Evolutionary conservation across 148 eudicot genomes (phyloP).

Genomic region (Camellia japonica): DNA sequence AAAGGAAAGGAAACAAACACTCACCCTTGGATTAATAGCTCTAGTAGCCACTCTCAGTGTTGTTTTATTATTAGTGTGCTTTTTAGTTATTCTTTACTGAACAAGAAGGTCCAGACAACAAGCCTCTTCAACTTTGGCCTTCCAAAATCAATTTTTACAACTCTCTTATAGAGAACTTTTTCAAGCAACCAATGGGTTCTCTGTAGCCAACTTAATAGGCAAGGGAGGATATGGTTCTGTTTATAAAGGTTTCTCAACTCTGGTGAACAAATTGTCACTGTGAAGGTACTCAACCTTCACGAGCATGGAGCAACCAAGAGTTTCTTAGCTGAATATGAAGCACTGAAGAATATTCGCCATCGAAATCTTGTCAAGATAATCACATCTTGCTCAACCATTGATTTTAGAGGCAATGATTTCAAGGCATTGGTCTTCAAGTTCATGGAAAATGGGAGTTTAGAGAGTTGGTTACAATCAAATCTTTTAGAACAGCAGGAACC

Average conservation of each 20-base stretch:
- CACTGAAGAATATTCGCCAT: constrained; percentile 8
- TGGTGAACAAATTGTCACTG: constrained; percentile 1
- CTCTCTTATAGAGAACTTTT: constrained; percentile 16
- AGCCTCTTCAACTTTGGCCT: background rate
- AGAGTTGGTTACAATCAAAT: constrained; percentile 12
- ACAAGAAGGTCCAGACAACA: background rate
- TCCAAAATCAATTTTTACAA: background rate
- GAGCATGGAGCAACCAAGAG: constrained; percentile 1
- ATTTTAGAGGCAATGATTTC: constrained; percentile 8
- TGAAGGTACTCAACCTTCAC: constrained; percentile 12
- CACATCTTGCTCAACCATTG: constrained; percentile 12
- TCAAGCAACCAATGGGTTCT: constrained; percentile 15
- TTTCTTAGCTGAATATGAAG: constrained; percentile 11
- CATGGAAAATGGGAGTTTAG: constrained; percentile 18
- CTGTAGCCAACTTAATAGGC: constrained; percentile 11
- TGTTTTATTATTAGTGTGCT: background rate
- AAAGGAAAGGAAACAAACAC: background rate
- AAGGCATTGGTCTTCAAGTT: constrained; percentile 19
- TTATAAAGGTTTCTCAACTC: background rate
- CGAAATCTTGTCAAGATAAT: constrained; percentile 14
- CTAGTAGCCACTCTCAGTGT: background rate
- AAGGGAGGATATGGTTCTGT: constrained; percentile 13
- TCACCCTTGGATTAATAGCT: background rate
- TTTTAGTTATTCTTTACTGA: background rate
- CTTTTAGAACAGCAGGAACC: background rate